These are phyloP conservation scores for Polyporus arcularius DNA, from an alignment of 768 basidiomycete genomes.

Conservation along the genomic window DNA sequence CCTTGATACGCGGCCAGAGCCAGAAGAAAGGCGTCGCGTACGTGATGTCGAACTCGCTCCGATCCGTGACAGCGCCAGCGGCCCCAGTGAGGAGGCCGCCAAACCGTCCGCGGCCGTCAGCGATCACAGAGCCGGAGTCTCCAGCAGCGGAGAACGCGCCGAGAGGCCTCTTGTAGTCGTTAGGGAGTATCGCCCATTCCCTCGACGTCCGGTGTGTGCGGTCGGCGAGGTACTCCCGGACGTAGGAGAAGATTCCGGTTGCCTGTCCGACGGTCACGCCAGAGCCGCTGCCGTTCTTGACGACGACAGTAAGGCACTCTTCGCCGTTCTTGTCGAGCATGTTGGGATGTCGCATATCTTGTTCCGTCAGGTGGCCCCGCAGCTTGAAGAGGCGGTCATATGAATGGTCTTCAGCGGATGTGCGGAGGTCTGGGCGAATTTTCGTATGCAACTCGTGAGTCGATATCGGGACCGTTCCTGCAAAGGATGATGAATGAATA, in stretches of 20 bases:
- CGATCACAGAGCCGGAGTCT: conserved; percentile 26
- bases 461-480: no score
- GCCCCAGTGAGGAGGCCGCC: conserved; percentile 24
- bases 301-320: conserved; percentile 34
- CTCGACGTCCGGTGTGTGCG: not conserved
- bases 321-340: conserved; percentile 26
- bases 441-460: no score
- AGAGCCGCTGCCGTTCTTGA: conserved; percentile 33
- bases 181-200: conserved; percentile 6
- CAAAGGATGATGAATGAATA: no score
- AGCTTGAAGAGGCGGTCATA: conserved; percentile 5
- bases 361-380: conserved; percentile 25
- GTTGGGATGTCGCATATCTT: conserved; percentile 31
- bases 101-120: conserved; percentile 21
- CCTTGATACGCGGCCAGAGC: conserved; percentile 13
- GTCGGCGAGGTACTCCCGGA: not conserved
- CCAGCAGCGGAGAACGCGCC: conserved; percentile 24
- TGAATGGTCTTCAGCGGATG: no score
- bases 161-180: conserved; percentile 3
- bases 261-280: conserved; percentile 2
- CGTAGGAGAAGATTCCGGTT: not conserved
- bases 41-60: conserved; percentile 14
- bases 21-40: conserved; percentile 32
- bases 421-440: no score
- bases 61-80: conserved; percentile 12